Conservation (phyloP, 2,329 filamentous ascomycete genomes). For the Drechslerella dactyloides region DNA sequence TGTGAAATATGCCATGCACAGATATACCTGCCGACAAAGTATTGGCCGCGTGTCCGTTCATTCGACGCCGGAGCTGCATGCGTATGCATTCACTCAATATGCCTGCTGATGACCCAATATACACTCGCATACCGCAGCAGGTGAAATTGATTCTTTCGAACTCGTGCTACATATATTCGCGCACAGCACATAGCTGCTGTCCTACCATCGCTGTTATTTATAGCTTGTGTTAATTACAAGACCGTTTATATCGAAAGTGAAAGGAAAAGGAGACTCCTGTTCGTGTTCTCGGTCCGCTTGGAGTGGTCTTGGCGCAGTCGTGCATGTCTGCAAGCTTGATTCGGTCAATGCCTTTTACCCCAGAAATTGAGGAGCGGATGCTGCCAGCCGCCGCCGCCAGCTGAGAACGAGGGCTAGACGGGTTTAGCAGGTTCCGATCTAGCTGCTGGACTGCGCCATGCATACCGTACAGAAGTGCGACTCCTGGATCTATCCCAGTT, state of each 20-base stretch:
- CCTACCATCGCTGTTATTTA: slow-evolving; percentile 22
- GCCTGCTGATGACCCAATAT: too few relatives aligned
- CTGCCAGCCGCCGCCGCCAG: background rate
- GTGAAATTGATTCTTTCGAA: too few relatives aligned
- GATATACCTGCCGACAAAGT: too few relatives aligned
- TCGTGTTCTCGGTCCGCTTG: slow-evolving; percentile 2
- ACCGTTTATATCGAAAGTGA: background rate
- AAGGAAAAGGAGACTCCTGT: too few relatives aligned
- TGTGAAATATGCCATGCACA: too few relatives aligned
- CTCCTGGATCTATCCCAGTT: background rate
- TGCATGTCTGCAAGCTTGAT: background rate
- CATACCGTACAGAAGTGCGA: background rate
- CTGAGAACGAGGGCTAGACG: too few relatives aligned
- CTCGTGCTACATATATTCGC: too few relatives aligned
- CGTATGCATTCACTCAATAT: too few relatives aligned
- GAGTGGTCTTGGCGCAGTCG: background rate
- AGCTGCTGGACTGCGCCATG: slow-evolving; percentile 1
- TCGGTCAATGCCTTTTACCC: background rate
- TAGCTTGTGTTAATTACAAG: slow-evolving; percentile 22
- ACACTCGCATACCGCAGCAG: too few relatives aligned
- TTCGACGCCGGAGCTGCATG: too few relatives aligned
- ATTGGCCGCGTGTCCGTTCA: too few relatives aligned
- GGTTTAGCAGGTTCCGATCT: background rate
- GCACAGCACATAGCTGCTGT: slow-evolving; percentile 13
- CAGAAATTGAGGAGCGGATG: background rate